Evolutionary conservation across 306 rosid genomes (phyloP), one percentile per base, ranked within the genome.

Genomic region (Chamaecrista fasciculata): DNA sequence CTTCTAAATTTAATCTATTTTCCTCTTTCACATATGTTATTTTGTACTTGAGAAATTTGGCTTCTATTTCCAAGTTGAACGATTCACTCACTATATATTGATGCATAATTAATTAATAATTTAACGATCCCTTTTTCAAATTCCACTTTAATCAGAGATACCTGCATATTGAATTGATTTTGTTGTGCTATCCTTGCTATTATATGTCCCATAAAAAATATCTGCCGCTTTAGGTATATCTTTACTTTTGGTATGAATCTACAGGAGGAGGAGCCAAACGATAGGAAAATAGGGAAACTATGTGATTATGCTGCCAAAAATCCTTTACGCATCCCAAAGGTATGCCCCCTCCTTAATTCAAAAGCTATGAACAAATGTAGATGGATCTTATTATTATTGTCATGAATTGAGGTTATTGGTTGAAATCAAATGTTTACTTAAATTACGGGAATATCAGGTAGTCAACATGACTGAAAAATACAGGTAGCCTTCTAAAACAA

Each of bases 291-390:
- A 59, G 97, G 95, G 64, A 95, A 91, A 49, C 79, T 95, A 44
- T 91, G 99, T 52, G 97, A 95, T 72, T 95, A 95, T 70, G 96
- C 92, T 11, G 79, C 89, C 39, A 95, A 74, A 89, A 95, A 95
- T 78, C 97, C 99, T 47, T 74, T 91, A 78, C 97, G 99, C 69
- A 89, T 95, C 18, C 99, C 99, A 12, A 95, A 76, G 96, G 99
- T 95, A 79, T 68, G 72, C 21, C 29, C 18, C 61, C 64, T 77
- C 64, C 73, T 33, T 51, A 37, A 37, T 52, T 76, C 21, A 67
- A 72, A 57, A 43, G 62, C 69, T 18, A 20, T 44, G 28, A 14
- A 56, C 29, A 19, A 53, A 18, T 49, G 46, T 42, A 23, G 16
- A 24, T 62, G 23, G 46, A 53, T 64, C 55, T 26, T 75, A 11